These are phyloP conservation scores for Tricholomella constricta DNA, from an alignment of 768 basidiomycete genomes.

Conservation along the genomic window DNA sequence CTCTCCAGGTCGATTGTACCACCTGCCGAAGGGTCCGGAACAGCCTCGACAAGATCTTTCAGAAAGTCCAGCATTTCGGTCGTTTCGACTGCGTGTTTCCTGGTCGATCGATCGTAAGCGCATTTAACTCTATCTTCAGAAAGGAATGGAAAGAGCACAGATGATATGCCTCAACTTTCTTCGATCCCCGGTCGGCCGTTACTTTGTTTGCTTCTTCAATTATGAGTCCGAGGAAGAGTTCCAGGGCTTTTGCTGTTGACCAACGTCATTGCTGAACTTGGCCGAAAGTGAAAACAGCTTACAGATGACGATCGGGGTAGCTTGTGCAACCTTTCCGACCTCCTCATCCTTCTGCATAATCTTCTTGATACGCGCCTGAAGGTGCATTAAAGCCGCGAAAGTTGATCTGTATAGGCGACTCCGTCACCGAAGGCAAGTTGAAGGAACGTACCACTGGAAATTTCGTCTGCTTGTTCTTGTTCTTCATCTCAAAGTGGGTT, in stretches of 20 bases:
- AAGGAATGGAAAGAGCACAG: constrained; percentile 57
- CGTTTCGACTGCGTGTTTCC: constrained; percentile 90
- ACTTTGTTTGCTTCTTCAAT: constrained; percentile 84
- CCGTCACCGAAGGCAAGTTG: neutral
- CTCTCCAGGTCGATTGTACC: constrained; percentile 75
- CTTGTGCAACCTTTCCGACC: constrained; percentile 96
- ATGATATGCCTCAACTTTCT: constrained; percentile 92
- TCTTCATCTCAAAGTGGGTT: constrained; percentile 60
- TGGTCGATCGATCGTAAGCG: constrained; percentile 30
- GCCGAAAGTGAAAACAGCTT: constrained; percentile 33
- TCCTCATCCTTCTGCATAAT: constrained; percentile 99
- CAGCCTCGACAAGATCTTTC: constrained; percentile 83
- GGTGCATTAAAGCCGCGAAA: neutral
- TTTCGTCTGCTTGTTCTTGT: constrained; percentile 89
- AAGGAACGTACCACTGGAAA: constrained; percentile 76
- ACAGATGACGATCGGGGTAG: constrained; percentile 97
- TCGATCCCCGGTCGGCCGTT: constrained; percentile 74
- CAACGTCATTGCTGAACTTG: neutral
- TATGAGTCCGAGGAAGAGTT: constrained; percentile 85
- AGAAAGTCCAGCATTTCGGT: constrained; percentile 93
- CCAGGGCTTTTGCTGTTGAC: constrained; percentile 83
- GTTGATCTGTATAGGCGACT: neutral
- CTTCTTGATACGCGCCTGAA: constrained; percentile 94
- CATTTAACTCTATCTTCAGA: neutral
- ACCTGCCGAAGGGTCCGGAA: constrained; percentile 86